These are phyloP conservation scores for Panellus pusillus DNA, from an alignment of 768 basidiomycete species.

Conservation along the genomic window DNA sequence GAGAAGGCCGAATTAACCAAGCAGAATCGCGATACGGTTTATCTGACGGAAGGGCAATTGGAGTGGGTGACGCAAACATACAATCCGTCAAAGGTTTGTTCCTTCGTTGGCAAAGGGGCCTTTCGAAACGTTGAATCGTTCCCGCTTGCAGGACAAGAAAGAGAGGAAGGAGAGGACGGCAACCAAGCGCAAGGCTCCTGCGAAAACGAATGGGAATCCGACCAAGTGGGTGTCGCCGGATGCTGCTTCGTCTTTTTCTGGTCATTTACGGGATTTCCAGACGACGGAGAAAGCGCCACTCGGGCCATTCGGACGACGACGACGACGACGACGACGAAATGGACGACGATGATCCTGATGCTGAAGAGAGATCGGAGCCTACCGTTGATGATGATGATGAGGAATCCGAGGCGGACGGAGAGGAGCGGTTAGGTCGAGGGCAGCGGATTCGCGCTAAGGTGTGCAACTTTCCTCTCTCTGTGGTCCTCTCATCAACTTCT, in stretches of 20 bases:
- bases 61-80: constrained; percentile 56
- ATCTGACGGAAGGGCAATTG: constrained; percentile 61
- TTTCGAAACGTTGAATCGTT: background rate
- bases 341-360: constrained; percentile 42
- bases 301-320: constrained; percentile 44
- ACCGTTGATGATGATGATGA: constrained; percentile 29
- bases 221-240: constrained; percentile 40
- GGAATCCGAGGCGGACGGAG: constrained; percentile 27
- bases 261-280: constrained; percentile 22
- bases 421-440: constrained; percentile 38
- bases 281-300: constrained; percentile 35
- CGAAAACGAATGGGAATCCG: constrained; percentile 43
- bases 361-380: constrained; percentile 26
- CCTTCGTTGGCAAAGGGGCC: background rate
- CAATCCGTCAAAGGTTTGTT: constrained; percentile 36
- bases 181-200: constrained; percentile 55
- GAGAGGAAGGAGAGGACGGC: constrained; percentile 52
- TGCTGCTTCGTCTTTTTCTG: background rate
- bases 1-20: constrained; percentile 65
- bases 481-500: background rate
- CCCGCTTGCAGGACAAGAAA: constrained; percentile 37
- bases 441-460: constrained; percentile 43
- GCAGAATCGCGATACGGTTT: constrained; percentile 68
- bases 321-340: constrained; percentile 38
- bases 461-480: constrained; percentile 7